phyloP scores from a whole-genome alignment of 2,329 filamentous ascomycete species.

The Verticillium dahliae region DNA sequence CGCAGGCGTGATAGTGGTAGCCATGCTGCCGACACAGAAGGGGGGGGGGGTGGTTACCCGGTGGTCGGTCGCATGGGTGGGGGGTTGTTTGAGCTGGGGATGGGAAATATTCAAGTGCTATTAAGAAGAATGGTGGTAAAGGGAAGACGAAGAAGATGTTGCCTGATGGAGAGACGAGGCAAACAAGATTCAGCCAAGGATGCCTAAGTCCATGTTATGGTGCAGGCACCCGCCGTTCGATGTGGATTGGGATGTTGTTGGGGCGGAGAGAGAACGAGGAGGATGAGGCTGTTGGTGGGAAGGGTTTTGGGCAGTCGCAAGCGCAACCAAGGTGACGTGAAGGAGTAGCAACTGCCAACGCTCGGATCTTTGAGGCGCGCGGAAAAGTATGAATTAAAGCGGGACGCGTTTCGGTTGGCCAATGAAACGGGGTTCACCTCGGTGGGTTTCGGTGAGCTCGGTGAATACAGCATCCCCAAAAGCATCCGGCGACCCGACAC shows the following conservation, averaged over 20 bases:
- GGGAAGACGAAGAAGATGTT: not conserved
- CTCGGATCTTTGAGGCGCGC: not conserved
- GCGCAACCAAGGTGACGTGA: not conserved
- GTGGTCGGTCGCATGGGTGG: constrained; percentile 10
- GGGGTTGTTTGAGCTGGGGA: not conserved
- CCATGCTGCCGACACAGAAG: constrained; percentile 13
- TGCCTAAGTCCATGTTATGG: not conserved
- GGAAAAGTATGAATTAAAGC: constrained; percentile 11
- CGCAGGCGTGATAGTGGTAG: constrained; percentile 33
- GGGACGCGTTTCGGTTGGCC: constrained; percentile 7
- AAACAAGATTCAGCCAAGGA: constrained; percentile 2
- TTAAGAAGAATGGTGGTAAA: not conserved
- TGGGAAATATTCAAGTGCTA: constrained; percentile 1
- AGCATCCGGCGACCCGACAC: too few species aligned
- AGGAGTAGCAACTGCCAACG: not conserved
- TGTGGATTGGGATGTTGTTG: not conserved
- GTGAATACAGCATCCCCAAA: not conserved
- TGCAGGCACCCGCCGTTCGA: not conserved
- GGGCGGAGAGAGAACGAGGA: not conserved
- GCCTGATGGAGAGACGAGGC: too few species aligned
- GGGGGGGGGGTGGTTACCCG: constrained; percentile 4
- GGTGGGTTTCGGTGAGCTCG: not conserved
- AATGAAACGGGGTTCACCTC: not conserved
- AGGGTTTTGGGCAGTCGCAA: not conserved
- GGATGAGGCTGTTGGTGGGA: not conserved